These are phyloP conservation scores for Diophrys sp. DNA, from an alignment of 73 alveolate species.

Conservation along the genomic window DNA sequence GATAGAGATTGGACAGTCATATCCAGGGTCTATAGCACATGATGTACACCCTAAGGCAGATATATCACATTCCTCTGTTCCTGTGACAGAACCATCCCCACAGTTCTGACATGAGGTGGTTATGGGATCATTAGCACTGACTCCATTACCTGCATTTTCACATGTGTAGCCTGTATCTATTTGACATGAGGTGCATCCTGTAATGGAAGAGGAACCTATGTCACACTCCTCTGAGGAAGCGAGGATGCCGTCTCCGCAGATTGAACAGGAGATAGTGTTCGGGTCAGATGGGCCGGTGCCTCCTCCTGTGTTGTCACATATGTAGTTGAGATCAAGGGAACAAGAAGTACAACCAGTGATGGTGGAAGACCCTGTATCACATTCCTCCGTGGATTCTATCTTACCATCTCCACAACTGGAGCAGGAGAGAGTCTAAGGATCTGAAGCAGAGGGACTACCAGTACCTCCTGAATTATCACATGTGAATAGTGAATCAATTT, in stretches of 20 bases:
- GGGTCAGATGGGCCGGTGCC: background rate
- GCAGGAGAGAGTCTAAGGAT: too few relatives aligned
- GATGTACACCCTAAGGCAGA: background rate
- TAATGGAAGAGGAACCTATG: background rate
- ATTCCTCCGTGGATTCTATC: too few relatives aligned
- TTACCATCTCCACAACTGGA: too few relatives aligned
- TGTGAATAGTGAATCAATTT: too few relatives aligned
- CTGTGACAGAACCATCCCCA: background rate
- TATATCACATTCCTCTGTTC: background rate
- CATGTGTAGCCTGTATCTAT: background rate
- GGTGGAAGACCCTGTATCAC: too few relatives aligned
- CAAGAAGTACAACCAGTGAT: background rate
- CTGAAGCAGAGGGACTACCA: too few relatives aligned
- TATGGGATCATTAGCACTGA: background rate
- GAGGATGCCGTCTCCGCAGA: background rate
- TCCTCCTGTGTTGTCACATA: background rate
- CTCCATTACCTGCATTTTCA: background rate
- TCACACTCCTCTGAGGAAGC: background rate
- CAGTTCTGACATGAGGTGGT: background rate
- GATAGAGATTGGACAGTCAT: too few relatives aligned
- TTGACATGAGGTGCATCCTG: background rate
- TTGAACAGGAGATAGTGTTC: background rate
- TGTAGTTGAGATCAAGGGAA: background rate
- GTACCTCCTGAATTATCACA: too few relatives aligned
- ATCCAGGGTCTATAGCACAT: background rate